Conservation (phyloP, 331 rosid genomes). For the Malus hybrid region DNA sequence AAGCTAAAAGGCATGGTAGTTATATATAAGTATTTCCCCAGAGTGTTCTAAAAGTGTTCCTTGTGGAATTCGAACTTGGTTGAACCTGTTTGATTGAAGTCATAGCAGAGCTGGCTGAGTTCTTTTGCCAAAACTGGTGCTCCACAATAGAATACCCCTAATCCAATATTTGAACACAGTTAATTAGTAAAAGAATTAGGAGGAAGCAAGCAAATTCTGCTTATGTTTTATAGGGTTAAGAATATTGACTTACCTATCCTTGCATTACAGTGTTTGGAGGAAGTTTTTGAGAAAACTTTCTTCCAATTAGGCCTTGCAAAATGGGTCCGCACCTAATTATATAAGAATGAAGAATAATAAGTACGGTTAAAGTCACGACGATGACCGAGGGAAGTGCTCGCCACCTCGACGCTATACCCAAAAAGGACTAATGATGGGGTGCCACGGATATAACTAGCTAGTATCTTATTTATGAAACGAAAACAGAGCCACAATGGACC, state of each 20-base stretch:
- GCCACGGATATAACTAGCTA: too few species aligned
- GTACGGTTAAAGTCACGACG: not conserved
- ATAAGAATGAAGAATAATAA: conserved; percentile 11
- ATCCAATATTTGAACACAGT: conserved; percentile 18
- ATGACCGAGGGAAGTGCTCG: too few species aligned
- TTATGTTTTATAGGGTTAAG: not conserved
- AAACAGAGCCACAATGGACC: not conserved
- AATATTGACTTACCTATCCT: conserved; percentile 62
- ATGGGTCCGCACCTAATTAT: conserved; percentile 81
- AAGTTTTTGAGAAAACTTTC: conserved; percentile 83
- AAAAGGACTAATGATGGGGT: too few species aligned
- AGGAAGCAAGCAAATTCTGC: not conserved
- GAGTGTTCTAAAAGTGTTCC: conserved; percentile 63
- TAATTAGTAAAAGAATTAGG: conserved; percentile 11
- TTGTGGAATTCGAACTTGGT: conserved; percentile 98
- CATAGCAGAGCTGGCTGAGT: conserved; percentile 80
- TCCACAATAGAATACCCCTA: conserved; percentile 97
- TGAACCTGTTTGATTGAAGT: conserved; percentile 85
- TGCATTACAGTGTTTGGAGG: conserved; percentile 83
- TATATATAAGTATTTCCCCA: not conserved
- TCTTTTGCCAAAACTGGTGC: conserved; percentile 96
- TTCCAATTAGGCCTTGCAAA: conserved; percentile 99
- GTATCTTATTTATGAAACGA: too few species aligned
- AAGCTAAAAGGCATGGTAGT: not conserved
- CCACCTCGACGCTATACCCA: too few species aligned